phyloP scores from a whole-genome alignment of 768 basidiomycete genomes.

The Termitomyces sp. region DNA sequence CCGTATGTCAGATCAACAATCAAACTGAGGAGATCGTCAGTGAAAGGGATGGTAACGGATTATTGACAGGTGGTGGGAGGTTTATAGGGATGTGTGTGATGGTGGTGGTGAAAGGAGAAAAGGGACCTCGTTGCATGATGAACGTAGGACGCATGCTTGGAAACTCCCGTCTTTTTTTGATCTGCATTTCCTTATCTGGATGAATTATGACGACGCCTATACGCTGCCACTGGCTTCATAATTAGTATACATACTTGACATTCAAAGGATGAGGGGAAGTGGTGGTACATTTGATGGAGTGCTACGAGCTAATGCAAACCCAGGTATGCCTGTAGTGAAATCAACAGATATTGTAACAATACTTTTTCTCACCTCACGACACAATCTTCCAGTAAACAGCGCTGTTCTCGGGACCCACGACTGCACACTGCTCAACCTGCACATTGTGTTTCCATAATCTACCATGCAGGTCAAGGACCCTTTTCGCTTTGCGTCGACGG shows the following conservation, averaged over 20 bases:
- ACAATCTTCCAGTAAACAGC: constrained; percentile 69
- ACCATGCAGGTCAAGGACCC: constrained; percentile 59
- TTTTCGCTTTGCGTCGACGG: constrained; percentile 43
- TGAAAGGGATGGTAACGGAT: constrained; percentile 7
- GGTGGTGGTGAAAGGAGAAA: constrained; percentile 4
- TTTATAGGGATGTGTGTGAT: background rate
- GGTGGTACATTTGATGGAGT: background rate
- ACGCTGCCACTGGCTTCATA: background rate
- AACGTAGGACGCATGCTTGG: background rate
- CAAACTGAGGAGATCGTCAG: background rate
- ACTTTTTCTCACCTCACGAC: constrained; percentile 3
- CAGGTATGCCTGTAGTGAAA: background rate
- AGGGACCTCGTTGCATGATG: constrained; percentile 1
- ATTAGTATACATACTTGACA: background rate
- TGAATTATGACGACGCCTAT: background rate
- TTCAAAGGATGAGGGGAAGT: background rate
- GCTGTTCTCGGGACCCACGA: constrained; percentile 63
- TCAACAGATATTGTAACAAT: background rate
- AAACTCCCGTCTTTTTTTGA: background rate
- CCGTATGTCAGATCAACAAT: constrained; percentile 1
- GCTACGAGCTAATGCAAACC: background rate
- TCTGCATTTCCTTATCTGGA: background rate
- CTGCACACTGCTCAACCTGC: constrained; percentile 62
- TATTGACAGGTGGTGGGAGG: background rate
- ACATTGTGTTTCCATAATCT: constrained; percentile 58